phyloP scores from a whole-genome alignment of 208 protist genomes.

The Crithidia sp. region DNA sequence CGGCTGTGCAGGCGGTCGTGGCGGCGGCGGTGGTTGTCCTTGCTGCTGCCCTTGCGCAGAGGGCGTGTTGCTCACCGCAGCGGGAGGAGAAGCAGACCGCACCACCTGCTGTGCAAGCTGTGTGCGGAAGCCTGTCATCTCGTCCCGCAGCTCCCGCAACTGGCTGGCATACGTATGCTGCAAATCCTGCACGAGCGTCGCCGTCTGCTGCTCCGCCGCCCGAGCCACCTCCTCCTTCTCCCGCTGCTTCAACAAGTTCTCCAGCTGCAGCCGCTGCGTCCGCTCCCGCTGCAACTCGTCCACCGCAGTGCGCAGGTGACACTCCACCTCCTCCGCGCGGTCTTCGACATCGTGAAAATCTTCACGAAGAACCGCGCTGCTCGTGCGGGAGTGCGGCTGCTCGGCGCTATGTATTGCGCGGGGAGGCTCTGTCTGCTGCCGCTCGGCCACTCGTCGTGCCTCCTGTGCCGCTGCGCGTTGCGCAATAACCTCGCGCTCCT shows the following conservation, averaged over 20 bases:
- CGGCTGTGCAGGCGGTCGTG: conserved; percentile 1
- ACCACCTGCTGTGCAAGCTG: conserved; percentile 17
- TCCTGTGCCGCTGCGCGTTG: conserved; percentile 24
- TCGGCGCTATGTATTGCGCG: background rate
- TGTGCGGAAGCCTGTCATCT: conserved; percentile 24
- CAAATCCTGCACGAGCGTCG: background rate
- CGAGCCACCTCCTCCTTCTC: conserved; percentile 18
- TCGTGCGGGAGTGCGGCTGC: conserved; percentile 12
- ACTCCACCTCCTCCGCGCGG: conserved; percentile 24
- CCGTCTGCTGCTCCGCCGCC: background rate
- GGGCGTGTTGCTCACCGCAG: conserved; percentile 8
- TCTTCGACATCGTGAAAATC: conserved; percentile 30
- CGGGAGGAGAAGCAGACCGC: background rate
- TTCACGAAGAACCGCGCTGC: conserved; percentile 25
- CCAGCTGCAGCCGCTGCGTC: conserved; percentile 32
- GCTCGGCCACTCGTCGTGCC: conserved; percentile 15
- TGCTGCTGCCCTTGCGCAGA: conserved; percentile 7
- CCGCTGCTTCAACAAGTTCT: conserved; percentile 22
- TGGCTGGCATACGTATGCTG: conserved; percentile 28
- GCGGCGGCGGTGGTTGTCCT: background rate
- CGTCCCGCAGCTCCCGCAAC: conserved; percentile 22
- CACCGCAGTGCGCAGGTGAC: conserved; percentile 35
- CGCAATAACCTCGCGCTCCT: conserved; percentile 14
- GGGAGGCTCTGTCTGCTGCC: background rate
- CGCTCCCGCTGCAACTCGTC: conserved; percentile 45